Evolutionary conservation across 2,329 filamentous ascomycete species (phyloP).

Genomic region (Neonectria coccinea): DNA sequence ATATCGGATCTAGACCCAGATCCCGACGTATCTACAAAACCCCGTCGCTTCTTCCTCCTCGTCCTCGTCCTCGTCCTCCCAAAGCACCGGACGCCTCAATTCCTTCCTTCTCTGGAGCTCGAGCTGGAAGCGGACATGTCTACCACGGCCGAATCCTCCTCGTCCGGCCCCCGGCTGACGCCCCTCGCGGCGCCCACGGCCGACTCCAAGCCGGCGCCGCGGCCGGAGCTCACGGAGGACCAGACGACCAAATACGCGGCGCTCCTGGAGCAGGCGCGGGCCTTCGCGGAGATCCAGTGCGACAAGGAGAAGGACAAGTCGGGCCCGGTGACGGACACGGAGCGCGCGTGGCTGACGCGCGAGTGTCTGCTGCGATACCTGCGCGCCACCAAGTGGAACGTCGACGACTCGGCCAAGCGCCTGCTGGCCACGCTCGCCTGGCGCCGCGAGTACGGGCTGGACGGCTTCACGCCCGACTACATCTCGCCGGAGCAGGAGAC

Average conservation of each 20-base stretch:
- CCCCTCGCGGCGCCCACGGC: constrained; percentile 71
- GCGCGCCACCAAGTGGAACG: constrained; percentile 91
- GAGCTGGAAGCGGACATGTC: constrained; percentile 32
- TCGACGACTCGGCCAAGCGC: constrained; percentile 80
- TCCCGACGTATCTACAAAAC: neutral
- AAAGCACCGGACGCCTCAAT: neutral
- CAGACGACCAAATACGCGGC: constrained; percentile 85
- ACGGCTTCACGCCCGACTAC: constrained; percentile 83
- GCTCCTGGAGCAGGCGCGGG: constrained; percentile 76
- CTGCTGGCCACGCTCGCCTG: constrained; percentile 84
- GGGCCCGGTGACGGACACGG: constrained; percentile 78
- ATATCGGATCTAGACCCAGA: neutral
- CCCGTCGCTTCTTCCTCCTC: neutral
- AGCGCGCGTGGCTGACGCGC: constrained; percentile 89
- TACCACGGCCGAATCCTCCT: constrained; percentile 32
- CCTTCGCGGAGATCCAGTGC: constrained; percentile 73
- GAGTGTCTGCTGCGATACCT: constrained; percentile 95
- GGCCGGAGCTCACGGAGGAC: constrained; percentile 75
- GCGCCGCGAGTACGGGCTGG: constrained; percentile 90
- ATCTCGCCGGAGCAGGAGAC: constrained; percentile 96
- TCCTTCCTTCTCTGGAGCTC: neutral
- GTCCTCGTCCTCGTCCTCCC: too few relatives aligned
- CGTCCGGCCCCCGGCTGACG: constrained; percentile 55
- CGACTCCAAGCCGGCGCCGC: constrained; percentile 66
- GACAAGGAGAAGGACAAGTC: constrained; percentile 68